phyloP scores from a whole-genome alignment of 2,329 filamentous ascomycete genomes.

The Zopfia rhizophila region DNA sequence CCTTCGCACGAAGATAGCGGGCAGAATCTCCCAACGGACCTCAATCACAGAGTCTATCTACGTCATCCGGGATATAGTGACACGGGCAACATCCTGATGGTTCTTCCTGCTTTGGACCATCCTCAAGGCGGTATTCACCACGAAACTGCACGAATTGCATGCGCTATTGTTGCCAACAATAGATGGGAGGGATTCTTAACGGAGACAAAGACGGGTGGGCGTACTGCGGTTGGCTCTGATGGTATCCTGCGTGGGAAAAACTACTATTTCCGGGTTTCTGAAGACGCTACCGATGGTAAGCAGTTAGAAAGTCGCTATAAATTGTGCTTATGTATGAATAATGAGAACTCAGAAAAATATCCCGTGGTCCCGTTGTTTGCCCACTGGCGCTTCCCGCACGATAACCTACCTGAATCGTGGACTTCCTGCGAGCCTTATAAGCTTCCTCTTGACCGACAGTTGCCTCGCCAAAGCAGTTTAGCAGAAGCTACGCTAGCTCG shows the following conservation, averaged over 20 bases:
- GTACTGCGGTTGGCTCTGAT: too few relatives aligned
- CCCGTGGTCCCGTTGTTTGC: slow-evolving; percentile 28
- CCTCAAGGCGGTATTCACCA: slow-evolving; percentile 9
- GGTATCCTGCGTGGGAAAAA: too few relatives aligned
- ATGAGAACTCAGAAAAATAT: slow-evolving; percentile 15
- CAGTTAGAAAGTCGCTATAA: too few relatives aligned
- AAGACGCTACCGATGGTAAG: too few relatives aligned
- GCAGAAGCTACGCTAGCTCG: slow-evolving; percentile 14
- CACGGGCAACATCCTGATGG: slow-evolving; percentile 17
- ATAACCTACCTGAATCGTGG: slow-evolving; percentile 20
- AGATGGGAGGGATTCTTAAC: slow-evolving; percentile 16
- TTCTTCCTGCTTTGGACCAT: slow-evolving; percentile 14
- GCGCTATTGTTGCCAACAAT: slow-evolving; percentile 15
- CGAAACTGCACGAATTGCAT: slow-evolving; percentile 8
- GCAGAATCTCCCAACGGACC: slow-evolving; percentile 1
- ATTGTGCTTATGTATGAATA: too few relatives aligned
- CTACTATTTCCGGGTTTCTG: too few relatives aligned
- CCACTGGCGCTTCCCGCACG: slow-evolving; percentile 29
- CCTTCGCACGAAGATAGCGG: too few relatives aligned
- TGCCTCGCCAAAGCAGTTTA: slow-evolving; percentile 13
- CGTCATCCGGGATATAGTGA: slow-evolving; percentile 18
- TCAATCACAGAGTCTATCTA: slow-evolving; percentile 10
- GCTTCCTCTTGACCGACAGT: slow-evolving; percentile 3
- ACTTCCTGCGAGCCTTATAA: slow-evolving; percentile 11
- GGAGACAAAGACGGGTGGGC: too few relatives aligned